A percentile compares a stretch with the other conserved stretches of the same genome.
Evolutionary conservation across 139 green algal species (phyloP).

Genomic region (Volvox africanus): DNA sequence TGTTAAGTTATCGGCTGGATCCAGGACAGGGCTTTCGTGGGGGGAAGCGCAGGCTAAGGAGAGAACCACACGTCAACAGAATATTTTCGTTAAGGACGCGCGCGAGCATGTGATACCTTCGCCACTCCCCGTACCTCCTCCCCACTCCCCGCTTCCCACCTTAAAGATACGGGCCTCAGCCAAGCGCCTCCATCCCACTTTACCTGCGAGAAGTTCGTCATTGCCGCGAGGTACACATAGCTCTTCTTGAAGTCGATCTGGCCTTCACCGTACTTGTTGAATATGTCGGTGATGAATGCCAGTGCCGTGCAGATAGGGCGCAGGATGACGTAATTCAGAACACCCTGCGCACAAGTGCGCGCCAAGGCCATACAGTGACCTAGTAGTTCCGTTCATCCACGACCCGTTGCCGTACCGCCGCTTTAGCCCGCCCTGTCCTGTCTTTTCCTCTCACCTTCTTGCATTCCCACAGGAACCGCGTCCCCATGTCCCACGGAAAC

Average conservation of each 20-base stretch:
- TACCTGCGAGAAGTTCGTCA: conserved; percentile 85
- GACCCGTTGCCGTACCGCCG: too few species aligned
- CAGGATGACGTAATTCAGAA: conserved; percentile 96
- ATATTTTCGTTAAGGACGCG: too few species aligned
- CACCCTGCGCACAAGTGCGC: conserved; percentile 64
- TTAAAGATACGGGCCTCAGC: neutral
- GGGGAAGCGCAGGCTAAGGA: too few species aligned
- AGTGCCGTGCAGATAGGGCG: conserved; percentile 82
- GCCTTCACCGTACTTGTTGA: conserved; percentile 82
- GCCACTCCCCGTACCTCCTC: neutral
- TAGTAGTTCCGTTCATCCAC: too few species aligned
- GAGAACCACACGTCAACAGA: too few species aligned
- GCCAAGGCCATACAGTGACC: neutral
- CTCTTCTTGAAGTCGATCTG: conserved; percentile 69
- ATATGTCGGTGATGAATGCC: conserved; percentile 77
- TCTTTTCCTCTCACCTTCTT: conserved; percentile 58
- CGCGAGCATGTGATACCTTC: too few species aligned
- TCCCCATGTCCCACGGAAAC: conserved; percentile 61
- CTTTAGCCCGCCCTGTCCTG: too few species aligned
- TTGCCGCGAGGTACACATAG: conserved; percentile 87
- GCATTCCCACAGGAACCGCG: conserved; percentile 66
- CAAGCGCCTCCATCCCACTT: neutral
- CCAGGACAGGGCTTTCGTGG: too few species aligned
- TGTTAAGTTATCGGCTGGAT: too few species aligned
- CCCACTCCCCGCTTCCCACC: neutral